Base-by-base conservation (phyloP, 2,329 filamentous ascomycete genomes). In the Domatiomyces catenatus region DNA sequence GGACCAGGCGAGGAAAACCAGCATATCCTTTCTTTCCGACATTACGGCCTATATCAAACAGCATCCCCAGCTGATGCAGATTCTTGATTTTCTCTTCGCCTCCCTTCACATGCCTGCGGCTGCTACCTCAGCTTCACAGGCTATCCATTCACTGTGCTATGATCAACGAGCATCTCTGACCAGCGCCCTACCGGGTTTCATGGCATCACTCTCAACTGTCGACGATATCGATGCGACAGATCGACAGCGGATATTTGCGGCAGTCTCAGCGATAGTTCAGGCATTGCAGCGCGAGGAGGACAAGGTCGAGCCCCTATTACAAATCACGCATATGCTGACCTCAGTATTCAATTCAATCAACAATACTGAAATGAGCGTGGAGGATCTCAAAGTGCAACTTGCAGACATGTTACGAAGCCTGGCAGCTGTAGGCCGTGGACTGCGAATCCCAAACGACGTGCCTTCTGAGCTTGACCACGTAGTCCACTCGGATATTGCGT, bases 41-140 rank as follows among this genome's bases (percentile, higher is more conserved):
- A 71, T 69, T 50, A 65, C 68, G 45, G 63, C 62, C 15, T 71
- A 70, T 54, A 68, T 71, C 51, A 66, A 70, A 57, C 65, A 68
- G 20, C 68, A 68, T 44, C 64, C 65, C 42, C 56, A 69, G 26
- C 62, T 72, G 32, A 63, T 68, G 1, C 59, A 63, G 22, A 65
- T 68, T 8, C 56, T 72, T 18, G 71, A 67, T 42, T 69, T 72
- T 48, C 58, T 72, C 5, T 71, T 72, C 52, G 64, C 64, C 4
- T 71, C 69, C 2, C 58, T 72, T 45, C 66, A 67, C 32, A 61
- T 67, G 47, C 61, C 63, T n/a, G 58, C 62, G 3, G 70, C 67
- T 52, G 67, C 69, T 6, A 62, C 65, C 48, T 59, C 64, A 17
- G 69, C 69, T 36, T 69, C 70, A 7, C 63, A 65, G 24, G 70